Evolutionary conservation across 257 asterid species (phyloP), one percentile per base, ranked within the genome.

Genomic region (Osmanthus fragrans): DNA sequence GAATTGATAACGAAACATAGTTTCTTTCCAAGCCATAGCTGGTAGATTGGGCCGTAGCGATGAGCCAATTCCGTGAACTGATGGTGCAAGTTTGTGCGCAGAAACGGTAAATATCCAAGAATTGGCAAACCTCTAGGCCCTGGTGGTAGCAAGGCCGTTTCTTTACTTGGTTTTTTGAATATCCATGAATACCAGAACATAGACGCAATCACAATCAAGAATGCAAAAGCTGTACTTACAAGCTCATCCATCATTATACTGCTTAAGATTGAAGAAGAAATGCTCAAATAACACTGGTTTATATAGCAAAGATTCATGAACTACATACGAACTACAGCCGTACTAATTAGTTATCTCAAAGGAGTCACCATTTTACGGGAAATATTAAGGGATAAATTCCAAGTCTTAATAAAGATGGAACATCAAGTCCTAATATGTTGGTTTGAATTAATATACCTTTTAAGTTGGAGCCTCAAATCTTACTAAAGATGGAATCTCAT

Each of bases 51-150:
- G 32, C 89, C 86, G 39, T 77, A 77, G 42, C 60, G n/a, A 13
- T 70, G 56, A 70, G 83, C 79, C 33, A 85, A 73, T 30, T 18
- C 69, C 0, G 83, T 76, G 29, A 85, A 81, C 30, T 80, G 77
- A n/a, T 81, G 83, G 70, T 82, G 86, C 45, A 82, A 81, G 23
- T 82, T 72, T 8, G 82, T 45, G 29, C 69, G 63, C 18, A 85
- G 83, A 47, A 83, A 85, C 8, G 82, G 87, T 23, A 83, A 81
- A 74, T 70, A 80, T 36, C 89, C 87, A 16, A 85, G 72, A 25
- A 83, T 56, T 0, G 85, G 87, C 45, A 85, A 34, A 10, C 87
- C 89, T 47, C 80, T 47, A n/a, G 87, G 89, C 40, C 86, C 86
- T 37, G 89, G 85, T 33, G 89, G 87, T 13, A 82, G 65, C 29